phyloP scores from a whole-genome alignment of 1,284 basidiomycete species.

The Ceratobasidium sp. region DNA sequence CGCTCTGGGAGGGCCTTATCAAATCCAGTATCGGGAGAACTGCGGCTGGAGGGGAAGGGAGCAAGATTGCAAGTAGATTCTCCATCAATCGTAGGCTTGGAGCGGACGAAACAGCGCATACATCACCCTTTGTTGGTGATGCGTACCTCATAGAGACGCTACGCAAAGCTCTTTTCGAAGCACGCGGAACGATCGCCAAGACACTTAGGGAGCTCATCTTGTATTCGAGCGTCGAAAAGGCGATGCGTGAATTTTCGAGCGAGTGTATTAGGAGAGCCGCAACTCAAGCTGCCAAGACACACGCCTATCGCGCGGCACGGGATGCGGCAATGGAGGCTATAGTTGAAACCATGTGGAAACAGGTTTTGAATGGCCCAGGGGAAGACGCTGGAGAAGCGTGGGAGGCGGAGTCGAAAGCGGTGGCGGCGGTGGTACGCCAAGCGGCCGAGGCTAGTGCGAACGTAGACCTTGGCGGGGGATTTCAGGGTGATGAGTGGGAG shows the following conservation, averaged over 20 bases:
- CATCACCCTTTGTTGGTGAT: neutral
- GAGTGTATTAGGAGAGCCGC: neutral
- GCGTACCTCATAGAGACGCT: slow-evolving; percentile 1
- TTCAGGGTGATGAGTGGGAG: slow-evolving; percentile 8
- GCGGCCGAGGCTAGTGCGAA: neutral
- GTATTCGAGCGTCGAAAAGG: neutral
- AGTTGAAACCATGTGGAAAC: slow-evolving; percentile 6
- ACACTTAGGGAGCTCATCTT: slow-evolving; percentile 5
- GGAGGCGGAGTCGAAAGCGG: slow-evolving; percentile 9
- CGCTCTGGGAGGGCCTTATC: slow-evolving; percentile 11
- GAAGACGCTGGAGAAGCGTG: neutral
- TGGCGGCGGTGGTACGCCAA: neutral
- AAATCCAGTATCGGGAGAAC: neutral
- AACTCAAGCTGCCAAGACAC: neutral
- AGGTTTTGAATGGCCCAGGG: neutral
- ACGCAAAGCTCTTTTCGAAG: neutral
- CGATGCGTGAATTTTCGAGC: neutral
- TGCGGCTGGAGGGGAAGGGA: too few relatives aligned
- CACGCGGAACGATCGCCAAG: neutral
- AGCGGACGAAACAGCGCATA: neutral
- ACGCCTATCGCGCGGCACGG: slow-evolving; percentile 17
- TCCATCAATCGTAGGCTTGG: too few relatives aligned
- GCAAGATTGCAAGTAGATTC: too few relatives aligned
- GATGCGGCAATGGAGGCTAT: slow-evolving; percentile 19
- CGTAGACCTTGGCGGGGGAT: neutral